A percentile compares a stretch with the other conserved stretches of the same genome.
These are phyloP conservation scores for Colletotrichum ledebouriae DNA, from an alignment of 2,329 filamentous ascomycete species.

Conservation along the genomic window DNA sequence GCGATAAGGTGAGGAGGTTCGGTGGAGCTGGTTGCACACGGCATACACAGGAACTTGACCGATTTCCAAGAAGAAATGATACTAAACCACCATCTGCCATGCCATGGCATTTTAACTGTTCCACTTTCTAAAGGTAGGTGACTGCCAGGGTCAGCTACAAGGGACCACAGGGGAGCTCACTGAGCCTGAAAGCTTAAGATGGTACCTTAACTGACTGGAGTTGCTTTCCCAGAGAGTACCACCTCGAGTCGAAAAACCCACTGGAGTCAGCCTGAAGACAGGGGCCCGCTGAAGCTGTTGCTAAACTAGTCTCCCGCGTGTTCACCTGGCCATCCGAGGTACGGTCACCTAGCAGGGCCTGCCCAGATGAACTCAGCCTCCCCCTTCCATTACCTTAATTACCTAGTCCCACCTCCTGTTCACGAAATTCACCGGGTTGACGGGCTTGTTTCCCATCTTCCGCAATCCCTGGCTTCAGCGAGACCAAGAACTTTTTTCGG, in stretches of 20 bases:
- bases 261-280: too few relatives aligned
- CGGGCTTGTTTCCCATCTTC: not conserved
- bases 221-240: not conserved
- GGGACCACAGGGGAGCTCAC: slow-evolving; percentile 28
- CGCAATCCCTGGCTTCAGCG: slow-evolving; percentile 4
- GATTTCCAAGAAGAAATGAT: too few relatives aligned
- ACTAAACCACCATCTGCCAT: not conserved
- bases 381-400: slow-evolving; percentile 24
- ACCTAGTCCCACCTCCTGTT: slow-evolving; percentile 12
- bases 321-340: not conserved
- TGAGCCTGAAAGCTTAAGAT: slow-evolving; percentile 32
- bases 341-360: slow-evolving; percentile 7
- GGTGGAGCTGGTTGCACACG: too few relatives aligned
- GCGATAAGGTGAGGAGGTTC: too few relatives aligned
- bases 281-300: slow-evolving; percentile 27
- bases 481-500: not conserved
- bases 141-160: slow-evolving; percentile 28
- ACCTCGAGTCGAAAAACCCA: too few relatives aligned
- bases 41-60: too few relatives aligned
- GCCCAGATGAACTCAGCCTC: slow-evolving; percentile 32
- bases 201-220: slow-evolving; percentile 3
- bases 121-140: slow-evolving; percentile 7
- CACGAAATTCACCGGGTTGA: not conserved
- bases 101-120: slow-evolving; percentile 3
- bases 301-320: slow-evolving; percentile 35